Evolutionary conservation across 306 rosid genomes (phyloP), one percentile per base, ranked within the genome.

Genomic region (Gastrolobium bilobum): DNA sequence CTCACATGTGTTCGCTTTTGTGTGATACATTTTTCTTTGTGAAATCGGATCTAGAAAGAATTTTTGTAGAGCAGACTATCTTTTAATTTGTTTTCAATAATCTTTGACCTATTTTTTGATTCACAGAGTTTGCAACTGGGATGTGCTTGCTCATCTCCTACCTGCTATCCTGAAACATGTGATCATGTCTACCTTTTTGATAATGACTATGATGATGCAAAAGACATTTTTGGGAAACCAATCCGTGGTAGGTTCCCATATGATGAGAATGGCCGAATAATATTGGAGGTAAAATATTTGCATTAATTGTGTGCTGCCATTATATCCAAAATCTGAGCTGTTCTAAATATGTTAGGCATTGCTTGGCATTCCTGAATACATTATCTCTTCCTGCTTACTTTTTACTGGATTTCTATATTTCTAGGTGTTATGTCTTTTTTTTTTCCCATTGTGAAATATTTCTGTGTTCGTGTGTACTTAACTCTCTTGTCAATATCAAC

Each of bases 161-260:
- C 86, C 26, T 94, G 98, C 84, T 38, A 81, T 81, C 91, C 92
- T 57, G 89, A 87, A 84, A 81, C 87, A 9, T 92, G 97, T 71
- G 94, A 87, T 83, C 98, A 94, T 38, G 91, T 90, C 11, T 89
- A 94, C 87, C 93, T 94, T 64, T 94, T 92, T 60, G 86, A 90
- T 82, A 85, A 70, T 73, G 97, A 90, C 83, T 90, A 83, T 56
- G 94, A 89, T 64, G 92, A 92, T 79, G 96, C 98, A 53, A 90
- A 81, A 84, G 98, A 92, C 84, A 79, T 89, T 75, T 83, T 67
- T 9, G 94, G 94, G 80, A 88, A 89, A 77, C 78, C 96, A 83
- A 90, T 92, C 94, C 66, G 56, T 14, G 90, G 89, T 15, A 88
- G 94, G 87, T 94, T 90, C 84, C 92, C 98, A 40, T 92, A 92